Evolutionary conservation across 768 basidiomycete species (phyloP).

Genomic region (Pulveroboletus sp.): DNA sequence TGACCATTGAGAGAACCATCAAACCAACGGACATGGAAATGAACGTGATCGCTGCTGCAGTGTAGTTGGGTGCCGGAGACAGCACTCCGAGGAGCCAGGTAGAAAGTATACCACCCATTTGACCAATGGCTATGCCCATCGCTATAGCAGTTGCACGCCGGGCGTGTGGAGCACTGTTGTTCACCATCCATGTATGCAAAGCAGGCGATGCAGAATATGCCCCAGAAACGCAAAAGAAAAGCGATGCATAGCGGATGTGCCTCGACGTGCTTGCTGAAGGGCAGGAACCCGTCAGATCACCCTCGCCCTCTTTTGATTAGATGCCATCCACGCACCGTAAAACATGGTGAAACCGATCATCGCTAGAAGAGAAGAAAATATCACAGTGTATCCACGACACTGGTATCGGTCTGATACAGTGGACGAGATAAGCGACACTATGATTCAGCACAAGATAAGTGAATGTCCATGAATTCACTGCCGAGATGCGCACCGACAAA

Average conservation of each 20-base stretch:
- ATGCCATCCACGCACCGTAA: slow-evolving; percentile 35
- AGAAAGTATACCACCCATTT: slow-evolving; percentile 54
- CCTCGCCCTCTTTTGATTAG: background rate
- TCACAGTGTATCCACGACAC: slow-evolving; percentile 45
- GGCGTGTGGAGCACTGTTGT: slow-evolving; percentile 54
- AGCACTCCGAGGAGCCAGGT: slow-evolving; percentile 56
- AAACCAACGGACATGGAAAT: slow-evolving; percentile 38
- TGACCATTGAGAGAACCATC: slow-evolving; percentile 34
- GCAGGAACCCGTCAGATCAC: background rate
- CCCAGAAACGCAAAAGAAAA: slow-evolving; percentile 54
- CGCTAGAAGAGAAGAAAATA: slow-evolving; percentile 40
- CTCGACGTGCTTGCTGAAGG: slow-evolving; percentile 27
- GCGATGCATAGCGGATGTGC: slow-evolving; percentile 47
- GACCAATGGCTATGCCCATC: slow-evolving; percentile 44
- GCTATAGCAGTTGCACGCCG: slow-evolving; percentile 57
- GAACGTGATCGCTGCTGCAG: slow-evolving; percentile 38
- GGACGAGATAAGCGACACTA: too few relatives aligned
- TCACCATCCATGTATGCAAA: slow-evolving; percentile 55
- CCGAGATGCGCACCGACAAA: too few relatives aligned
- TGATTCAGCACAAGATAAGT: too few relatives aligned
- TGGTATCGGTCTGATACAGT: slow-evolving; percentile 4
- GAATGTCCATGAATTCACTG: too few relatives aligned
- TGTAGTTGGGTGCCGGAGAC: slow-evolving; percentile 47
- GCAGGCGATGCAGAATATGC: slow-evolving; percentile 49
- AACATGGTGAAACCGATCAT: slow-evolving; percentile 54